Conservation (phyloP, 371 early-diverging fungal species). For the Chytridium lagenaria region DNA sequence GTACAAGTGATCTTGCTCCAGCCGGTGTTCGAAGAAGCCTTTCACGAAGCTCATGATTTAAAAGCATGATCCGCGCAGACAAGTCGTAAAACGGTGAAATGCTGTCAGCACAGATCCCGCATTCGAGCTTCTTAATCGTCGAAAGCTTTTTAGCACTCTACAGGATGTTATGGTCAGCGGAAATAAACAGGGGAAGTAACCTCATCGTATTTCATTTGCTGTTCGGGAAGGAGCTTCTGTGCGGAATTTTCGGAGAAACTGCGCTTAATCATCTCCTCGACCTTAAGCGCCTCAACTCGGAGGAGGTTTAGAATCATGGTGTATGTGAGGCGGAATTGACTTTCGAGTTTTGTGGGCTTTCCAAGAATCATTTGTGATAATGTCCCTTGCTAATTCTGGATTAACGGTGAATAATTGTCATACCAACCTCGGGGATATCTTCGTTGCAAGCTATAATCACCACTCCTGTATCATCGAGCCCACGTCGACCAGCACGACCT, state of each 20-base stretch:
- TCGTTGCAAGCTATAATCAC: slow-evolving; percentile 87
- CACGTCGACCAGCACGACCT: slow-evolving; percentile 98
- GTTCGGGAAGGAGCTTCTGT: slow-evolving; percentile 78
- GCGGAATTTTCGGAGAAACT: slow-evolving; percentile 92
- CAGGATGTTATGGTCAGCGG: neutral
- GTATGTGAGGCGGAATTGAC: slow-evolving; percentile 98
- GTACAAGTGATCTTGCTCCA: slow-evolving; percentile 67
- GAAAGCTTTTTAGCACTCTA: slow-evolving; percentile 65
- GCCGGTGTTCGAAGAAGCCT: slow-evolving; percentile 64
- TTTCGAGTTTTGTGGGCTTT: slow-evolving; percentile 87
- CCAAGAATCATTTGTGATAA: slow-evolving; percentile 81
- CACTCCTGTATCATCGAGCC: slow-evolving; percentile 92
- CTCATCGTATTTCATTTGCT: slow-evolving; percentile 44
- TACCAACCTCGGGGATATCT: slow-evolving; percentile 66
- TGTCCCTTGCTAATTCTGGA: slow-evolving; percentile 30
- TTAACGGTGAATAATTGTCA: neutral
- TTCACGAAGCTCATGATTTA: slow-evolving; percentile 69
- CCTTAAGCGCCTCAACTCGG: slow-evolving; percentile 95
- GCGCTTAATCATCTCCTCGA: slow-evolving; percentile 98
- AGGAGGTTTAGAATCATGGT: slow-evolving; percentile 98
- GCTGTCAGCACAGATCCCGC: slow-evolving; percentile 83
- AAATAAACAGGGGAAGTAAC: slow-evolving; percentile 8
- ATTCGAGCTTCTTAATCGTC: slow-evolving; percentile 71
- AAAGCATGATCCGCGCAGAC: slow-evolving; percentile 61
- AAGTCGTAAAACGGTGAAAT: slow-evolving; percentile 75